These are phyloP conservation scores for Solanum corneliomulleri DNA, from an alignment of 257 asterid genomes.

Conservation along the genomic window DNA sequence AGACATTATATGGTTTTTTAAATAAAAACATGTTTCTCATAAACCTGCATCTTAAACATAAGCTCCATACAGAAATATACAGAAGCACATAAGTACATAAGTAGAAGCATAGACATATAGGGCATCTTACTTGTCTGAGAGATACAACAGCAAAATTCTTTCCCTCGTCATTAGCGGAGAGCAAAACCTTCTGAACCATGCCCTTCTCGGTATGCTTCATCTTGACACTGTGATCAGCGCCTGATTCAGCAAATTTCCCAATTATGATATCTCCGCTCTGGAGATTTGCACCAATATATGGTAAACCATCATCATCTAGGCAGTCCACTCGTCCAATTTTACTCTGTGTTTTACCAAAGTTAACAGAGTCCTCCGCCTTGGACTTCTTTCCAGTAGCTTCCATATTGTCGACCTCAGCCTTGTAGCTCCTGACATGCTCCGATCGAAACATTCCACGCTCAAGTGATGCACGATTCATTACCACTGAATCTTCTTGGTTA, in stretches of 20 bases:
- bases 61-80: neutral
- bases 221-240: constrained; percentile 79
- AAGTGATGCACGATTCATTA: constrained; percentile 83
- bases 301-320: constrained; percentile 94
- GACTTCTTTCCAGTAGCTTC: constrained; percentile 36
- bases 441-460: constrained; percentile 96
- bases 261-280: constrained; percentile 84
- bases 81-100: neutral
- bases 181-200: constrained; percentile 83
- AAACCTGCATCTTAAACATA: neutral
- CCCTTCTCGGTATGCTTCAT: constrained; percentile 93
- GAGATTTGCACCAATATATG: constrained; percentile 76
- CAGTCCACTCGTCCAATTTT: constrained; percentile 83
- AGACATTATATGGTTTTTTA: neutral
- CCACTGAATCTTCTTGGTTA: constrained; percentile 93
- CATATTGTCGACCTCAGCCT: constrained; percentile 59
- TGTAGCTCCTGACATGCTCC: constrained; percentile 77
- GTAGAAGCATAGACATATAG: neutral
- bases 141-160: constrained; percentile 76
- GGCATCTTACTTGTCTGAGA: constrained; percentile 62
- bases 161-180: constrained; percentile 84
- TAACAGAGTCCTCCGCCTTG: constrained; percentile 42
- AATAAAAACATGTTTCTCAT: neutral
- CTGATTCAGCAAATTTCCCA: constrained; percentile 71
- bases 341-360: constrained; percentile 72